Evolutionary conservation across 768 basidiomycete genomes (phyloP), one percentile per base, ranked within the genome.

Genomic region (Serpula lacrymans): DNA sequence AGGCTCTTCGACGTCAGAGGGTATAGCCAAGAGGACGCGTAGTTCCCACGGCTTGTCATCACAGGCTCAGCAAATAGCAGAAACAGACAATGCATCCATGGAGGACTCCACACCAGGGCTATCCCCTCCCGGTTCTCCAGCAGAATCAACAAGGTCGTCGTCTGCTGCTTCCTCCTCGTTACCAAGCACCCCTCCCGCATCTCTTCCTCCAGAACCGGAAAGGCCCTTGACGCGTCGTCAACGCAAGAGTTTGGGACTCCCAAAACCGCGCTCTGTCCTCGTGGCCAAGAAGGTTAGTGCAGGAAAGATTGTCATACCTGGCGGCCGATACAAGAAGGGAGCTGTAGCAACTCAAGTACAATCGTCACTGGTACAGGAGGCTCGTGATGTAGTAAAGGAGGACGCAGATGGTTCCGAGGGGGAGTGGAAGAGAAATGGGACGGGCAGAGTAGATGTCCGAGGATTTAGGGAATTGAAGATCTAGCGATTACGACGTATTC

Each of bases 391-490:
- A 32, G 51, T 58, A 28, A 48, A 38, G 21, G 61, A 51, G 21
- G 50, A 34, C 1, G 41, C 35, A 20, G 60, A 54, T 8, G 50
- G 53, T 26, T 56, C 46, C 26, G 55, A 57, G 13, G 69, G 49
- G 11, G 77, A 74, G 55, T 87, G 85, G 84, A 66, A 62, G 53
- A 70, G 63, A 58, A 88, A 83, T 60, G 84, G 84, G 47, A 74
- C 77, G 23, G 85, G 84, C 37, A 66, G 84, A 52, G 59, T 88
- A 43, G 85, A 88, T 58, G 84, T 88, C 39, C 69, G 85, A 39
- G 85, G 85, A 39, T 88, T 88, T 60, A 67, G 84, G 50, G 86
- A 88, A 64, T 58, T 88, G 59, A 84, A 75, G 74, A 88, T 88
- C 46, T 79, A 64, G 53, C 34, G 34, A 37, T 30, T 6, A n/a